Evolutionary conservation across 2,329 filamentous ascomycete genomes (phyloP), one percentile per base, ranked within the genome.

Genomic region (Bipolaris zeicola): DNA sequence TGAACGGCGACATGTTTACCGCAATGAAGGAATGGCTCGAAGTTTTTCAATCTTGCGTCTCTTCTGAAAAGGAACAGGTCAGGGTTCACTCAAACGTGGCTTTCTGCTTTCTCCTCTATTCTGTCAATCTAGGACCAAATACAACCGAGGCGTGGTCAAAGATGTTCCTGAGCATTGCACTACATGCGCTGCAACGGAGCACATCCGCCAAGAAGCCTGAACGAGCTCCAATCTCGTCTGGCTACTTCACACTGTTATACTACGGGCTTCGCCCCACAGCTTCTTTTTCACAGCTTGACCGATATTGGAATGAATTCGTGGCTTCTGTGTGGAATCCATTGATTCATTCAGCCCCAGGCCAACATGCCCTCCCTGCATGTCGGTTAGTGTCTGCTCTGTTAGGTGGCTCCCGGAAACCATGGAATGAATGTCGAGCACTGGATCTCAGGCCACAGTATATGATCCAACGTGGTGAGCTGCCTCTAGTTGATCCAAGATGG

Each of bases 401-500:
- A 58, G 85, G 89, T 65, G 79, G 57, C 80, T 80, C 45, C 76
- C 66, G 75, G 68, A 82, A 87, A 58, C 75, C 88, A 3, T 98
- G 92, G 92, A 88, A 85, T 51, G 87, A 90, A 62, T 87, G 90
- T 60, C 87, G 88, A 49, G 88, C 91, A 8, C 81, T 87, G 56
- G 85, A 89, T 18, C 76, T 78, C 14, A 79, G 84, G 3, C 75
- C 73, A 5, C 67, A 71, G 10, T 56, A 62, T 5, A 81, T 87
- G 69, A 56, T 73, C 8, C 70, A 70, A 49, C 82, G 88, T 0
- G 85, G 88, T n/a, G 92, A 97, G 57, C 80, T 99, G n/a, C 90
- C 92, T 5, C 80, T 88, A 6, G 79, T 98, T 6, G 92, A 98
- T 68, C 82, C 90, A 4, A 92, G 89, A 79, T 99, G 95, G 95